Base-by-base conservation (phyloP, 2,329 filamentous ascomycete genomes). In the Clarireedia paspali region DNA sequence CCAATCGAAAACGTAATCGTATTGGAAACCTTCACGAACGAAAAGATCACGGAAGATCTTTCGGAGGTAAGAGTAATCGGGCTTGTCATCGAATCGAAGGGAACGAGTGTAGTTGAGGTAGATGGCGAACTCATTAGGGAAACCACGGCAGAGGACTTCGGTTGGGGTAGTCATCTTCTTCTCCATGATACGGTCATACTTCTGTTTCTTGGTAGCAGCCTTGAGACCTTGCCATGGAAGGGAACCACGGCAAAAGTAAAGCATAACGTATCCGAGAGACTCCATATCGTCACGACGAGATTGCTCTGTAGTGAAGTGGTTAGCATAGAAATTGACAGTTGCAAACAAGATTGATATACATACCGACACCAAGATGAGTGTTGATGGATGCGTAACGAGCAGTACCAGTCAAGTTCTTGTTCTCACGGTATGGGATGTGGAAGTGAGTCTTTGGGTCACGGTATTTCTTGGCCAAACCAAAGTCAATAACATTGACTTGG, bases 301-400 rank as follows among this genome's bases (percentile, higher is more conserved):
- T 72, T 99, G 94, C 71, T 99, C 94, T 58, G 94, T 85, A 53
- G 89, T 99, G 99, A 6, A 23, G 14, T 48, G 7, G 42, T 56
- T 39, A 39, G n/a, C 49, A 58, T 76, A 17, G 5, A 40, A 38
- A n/a, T 34, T 24, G 15, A 30, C 17, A 14, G 12, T 12, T 12
- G 14, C 38, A 6, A 40, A n/a, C 24, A 34, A 15, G 20, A 12
- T 23, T 17, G 48, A 63, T 57, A 80, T 30, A 30, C 82, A 64
- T 82, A 87, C 84, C 86, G 67, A 97, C 94, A 74, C 94, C 94
- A 63, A 97, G 75, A 79, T 99, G 94, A 56, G 94, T 99, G 75
- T 99, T 99, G 82, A 99, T 97, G 76, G 89, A 95, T 94, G 97
- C 97, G 75, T 99, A 99, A 70, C 94, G 84, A 60, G 94, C 94